Evolutionary conservation across 2,329 filamentous ascomycete genomes (phyloP).

Genomic region (Fusarium fracticaudum): DNA sequence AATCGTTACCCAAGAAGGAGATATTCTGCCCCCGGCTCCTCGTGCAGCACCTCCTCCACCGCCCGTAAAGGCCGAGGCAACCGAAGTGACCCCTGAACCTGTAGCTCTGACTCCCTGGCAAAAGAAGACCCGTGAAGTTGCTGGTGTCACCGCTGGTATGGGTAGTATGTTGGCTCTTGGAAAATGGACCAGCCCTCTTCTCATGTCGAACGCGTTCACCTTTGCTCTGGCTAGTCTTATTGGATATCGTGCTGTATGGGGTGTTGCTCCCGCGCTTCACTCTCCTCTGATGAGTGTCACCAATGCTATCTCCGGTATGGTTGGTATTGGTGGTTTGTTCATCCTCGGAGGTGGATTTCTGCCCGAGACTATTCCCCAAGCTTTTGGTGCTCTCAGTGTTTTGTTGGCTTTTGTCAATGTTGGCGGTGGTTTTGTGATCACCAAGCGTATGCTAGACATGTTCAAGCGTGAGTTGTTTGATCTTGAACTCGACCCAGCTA

Average conservation of each 20-base stretch:
- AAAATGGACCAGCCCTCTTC: conserved; percentile 81
- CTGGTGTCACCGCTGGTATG: conserved; percentile 80
- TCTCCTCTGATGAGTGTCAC: conserved; percentile 93
- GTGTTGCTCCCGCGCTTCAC: conserved; percentile 83
- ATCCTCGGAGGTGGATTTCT: conserved; percentile 85
- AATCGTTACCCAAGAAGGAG: conserved; percentile 82
- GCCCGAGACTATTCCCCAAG: conserved; percentile 81
- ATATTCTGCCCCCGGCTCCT: conserved; percentile 79
- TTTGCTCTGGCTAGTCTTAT: conserved; percentile 86
- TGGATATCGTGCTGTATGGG: conserved; percentile 90
- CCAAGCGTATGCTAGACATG: conserved; percentile 94
- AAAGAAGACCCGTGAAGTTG: conserved; percentile 79
- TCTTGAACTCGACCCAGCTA: neutral
- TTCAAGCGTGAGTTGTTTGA: conserved; percentile 69
- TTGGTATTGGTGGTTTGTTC: conserved; percentile 88
- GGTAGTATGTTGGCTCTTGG: conserved; percentile 78
- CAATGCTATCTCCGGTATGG: conserved; percentile 92
- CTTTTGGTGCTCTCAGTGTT: conserved; percentile 81
- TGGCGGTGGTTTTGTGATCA: conserved; percentile 88
- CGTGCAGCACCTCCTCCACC: conserved; percentile 69
- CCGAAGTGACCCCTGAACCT: conserved; percentile 61
- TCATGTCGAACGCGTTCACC: conserved; percentile 89
- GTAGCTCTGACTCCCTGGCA: conserved; percentile 84
- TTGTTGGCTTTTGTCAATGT: conserved; percentile 89
- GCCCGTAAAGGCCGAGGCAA: conserved; percentile 52